Percentiles rank a stretch among this genome's conserved stretches.
phyloP scores from a whole-genome alignment of 2,329 filamentous ascomycete species.

The Berkeleyomyces basicola region DNA sequence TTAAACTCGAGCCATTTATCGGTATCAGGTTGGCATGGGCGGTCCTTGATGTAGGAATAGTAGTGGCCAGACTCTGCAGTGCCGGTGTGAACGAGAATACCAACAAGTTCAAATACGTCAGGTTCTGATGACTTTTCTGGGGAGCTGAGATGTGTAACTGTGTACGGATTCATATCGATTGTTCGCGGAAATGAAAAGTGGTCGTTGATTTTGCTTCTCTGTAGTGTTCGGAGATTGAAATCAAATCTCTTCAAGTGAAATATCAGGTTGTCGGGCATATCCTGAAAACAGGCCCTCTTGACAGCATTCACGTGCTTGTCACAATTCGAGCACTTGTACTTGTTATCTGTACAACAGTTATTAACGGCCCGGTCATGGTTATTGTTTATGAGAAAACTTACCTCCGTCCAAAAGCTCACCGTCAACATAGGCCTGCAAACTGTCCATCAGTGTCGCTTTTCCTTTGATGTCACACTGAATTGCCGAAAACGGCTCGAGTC shows the following conservation, averaged over 20 bases:
- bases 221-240: slow-evolving; percentile 60
- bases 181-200: slow-evolving; percentile 71
- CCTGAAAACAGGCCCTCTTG: slow-evolving; percentile 82
- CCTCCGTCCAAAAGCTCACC: slow-evolving; percentile 91
- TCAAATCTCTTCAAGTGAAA: slow-evolving; percentile 87
- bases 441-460: slow-evolving; percentile 68
- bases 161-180: slow-evolving; percentile 82
- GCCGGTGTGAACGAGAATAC: slow-evolving; percentile 81
- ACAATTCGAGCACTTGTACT: slow-evolving; percentile 90
- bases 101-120: slow-evolving; percentile 87
- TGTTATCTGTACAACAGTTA: slow-evolving; percentile 50
- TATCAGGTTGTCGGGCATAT: slow-evolving; percentile 84
- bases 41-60: slow-evolving; percentile 84
- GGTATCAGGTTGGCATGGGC: slow-evolving; percentile 35
- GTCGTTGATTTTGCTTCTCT: slow-evolving; percentile 88
- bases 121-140: slow-evolving; percentile 36
- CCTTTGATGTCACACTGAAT: slow-evolving; percentile 95
- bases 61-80: slow-evolving; percentile 93
- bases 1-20: slow-evolving; percentile 81
- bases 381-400: slow-evolving; percentile 22
- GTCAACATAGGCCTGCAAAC: slow-evolving; percentile 85
- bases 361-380: slow-evolving; percentile 16
- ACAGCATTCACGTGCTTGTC: slow-evolving; percentile 82
- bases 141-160: slow-evolving; percentile 64
- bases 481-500: slow-evolving; percentile 78